These are phyloP conservation scores for Metroxylon sagu DNA, from an alignment of 176 grass and related monocot species.

Conservation along the genomic window DNA sequence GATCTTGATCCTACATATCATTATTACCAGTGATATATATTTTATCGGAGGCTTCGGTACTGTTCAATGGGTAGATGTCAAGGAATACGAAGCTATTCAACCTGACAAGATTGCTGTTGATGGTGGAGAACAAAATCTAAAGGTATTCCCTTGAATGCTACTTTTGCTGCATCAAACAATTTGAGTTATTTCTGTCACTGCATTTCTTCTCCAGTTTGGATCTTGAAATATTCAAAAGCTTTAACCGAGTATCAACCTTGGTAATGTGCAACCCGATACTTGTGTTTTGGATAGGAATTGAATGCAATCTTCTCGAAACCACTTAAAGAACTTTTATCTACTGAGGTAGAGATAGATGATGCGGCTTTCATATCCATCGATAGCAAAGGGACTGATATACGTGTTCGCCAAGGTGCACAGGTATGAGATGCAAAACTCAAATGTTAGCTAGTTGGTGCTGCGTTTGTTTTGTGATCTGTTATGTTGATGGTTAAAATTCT, in stretches of 20 bases:
- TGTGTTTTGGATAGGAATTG: slow-evolving; percentile 45
- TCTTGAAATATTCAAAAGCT: too few species aligned
- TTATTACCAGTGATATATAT: slow-evolving; percentile 62
- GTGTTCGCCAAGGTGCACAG: slow-evolving; percentile 97
- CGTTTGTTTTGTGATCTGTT: not conserved
- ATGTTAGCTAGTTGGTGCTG: not conserved
- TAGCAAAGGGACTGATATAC: slow-evolving; percentile 95
- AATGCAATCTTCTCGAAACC: slow-evolving; percentile 94
- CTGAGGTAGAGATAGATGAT: slow-evolving; percentile 80
- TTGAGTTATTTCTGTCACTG: too few species aligned
- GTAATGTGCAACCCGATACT: not conserved
- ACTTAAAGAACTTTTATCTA: slow-evolving; percentile 71
- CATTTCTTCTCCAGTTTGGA: too few species aligned
- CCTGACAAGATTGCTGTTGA: slow-evolving; percentile 92
- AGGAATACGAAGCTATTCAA: slow-evolving; percentile 70
- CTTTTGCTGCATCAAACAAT: too few species aligned
- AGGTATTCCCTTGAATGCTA: slow-evolving; percentile 30
- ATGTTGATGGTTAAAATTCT: not conserved
- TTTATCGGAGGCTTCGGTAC: slow-evolving; percentile 99
- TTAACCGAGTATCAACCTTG: not conserved
- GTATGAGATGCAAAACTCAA: slow-evolving; percentile 22
- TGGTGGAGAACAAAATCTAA: slow-evolving; percentile 80
- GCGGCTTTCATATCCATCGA: slow-evolving; percentile 98
- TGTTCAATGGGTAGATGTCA: slow-evolving; percentile 93
- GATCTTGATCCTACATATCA: too few species aligned